A percentile compares a stretch with the other conserved stretches of the same genome.
These are phyloP conservation scores for Barnettozyma siamensis DNA, from an alignment of 805 yeast species.

Conservation along the genomic window DNA sequence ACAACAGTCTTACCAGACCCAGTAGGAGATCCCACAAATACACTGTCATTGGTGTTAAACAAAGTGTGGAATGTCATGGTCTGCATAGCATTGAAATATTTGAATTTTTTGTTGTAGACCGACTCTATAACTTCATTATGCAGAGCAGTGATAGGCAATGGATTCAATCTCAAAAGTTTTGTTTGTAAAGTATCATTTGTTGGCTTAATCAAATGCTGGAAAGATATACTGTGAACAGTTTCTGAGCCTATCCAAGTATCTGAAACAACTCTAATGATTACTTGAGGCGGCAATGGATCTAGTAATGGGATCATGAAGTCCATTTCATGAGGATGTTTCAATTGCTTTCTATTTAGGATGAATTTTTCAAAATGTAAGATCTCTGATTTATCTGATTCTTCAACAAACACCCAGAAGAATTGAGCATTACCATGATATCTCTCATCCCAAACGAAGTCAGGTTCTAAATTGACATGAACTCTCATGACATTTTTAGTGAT, in stretches of 20 bases:
- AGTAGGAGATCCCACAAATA: conserved; percentile 95
- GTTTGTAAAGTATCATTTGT: conserved; percentile 84
- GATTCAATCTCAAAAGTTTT: conserved; percentile 70
- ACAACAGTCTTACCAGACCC: conserved; percentile 98
- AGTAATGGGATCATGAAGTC: conserved; percentile 90
- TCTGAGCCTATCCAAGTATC: conserved; percentile 92
- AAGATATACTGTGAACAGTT: conserved; percentile 67
- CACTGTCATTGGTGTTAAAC: conserved; percentile 72
- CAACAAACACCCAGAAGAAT: conserved; percentile 89
- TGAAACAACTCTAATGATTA: conserved; percentile 70
- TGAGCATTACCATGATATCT: conserved; percentile 77
- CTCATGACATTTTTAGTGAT: conserved; percentile 83
- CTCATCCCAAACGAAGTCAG: conserved; percentile 85
- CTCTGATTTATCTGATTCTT: conserved; percentile 68
- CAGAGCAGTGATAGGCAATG: conserved; percentile 78
- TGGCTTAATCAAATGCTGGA: conserved; percentile 86
- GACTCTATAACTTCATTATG: conserved; percentile 61
- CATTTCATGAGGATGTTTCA: conserved; percentile 56
- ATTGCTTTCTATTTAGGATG: conserved; percentile 54
- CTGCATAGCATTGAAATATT: conserved; percentile 96
- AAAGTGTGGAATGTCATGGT: conserved; percentile 92
- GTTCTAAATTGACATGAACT: conserved; percentile 59
- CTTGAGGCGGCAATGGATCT: conserved; percentile 87
- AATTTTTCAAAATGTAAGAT: conserved; percentile 81
- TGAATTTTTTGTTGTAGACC: conserved; percentile 63